These are phyloP conservation scores for Magnaporthiopsis incrustans DNA, from an alignment of 2,329 filamentous ascomycete genomes.

Conservation along the genomic window DNA sequence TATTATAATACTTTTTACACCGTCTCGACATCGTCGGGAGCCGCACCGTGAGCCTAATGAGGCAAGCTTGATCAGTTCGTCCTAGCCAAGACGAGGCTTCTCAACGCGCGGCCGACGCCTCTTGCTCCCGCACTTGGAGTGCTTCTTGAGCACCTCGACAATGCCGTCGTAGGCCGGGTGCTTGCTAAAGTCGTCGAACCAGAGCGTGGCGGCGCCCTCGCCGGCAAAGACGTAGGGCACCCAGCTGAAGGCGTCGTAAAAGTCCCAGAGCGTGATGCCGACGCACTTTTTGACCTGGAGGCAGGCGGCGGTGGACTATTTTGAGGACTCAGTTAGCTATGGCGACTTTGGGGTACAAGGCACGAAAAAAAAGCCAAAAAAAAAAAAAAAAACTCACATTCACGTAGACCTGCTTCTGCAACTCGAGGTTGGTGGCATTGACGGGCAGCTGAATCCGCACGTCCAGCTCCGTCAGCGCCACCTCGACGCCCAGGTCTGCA, in stretches of 20 bases:
- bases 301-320: slow-evolving; percentile 6
- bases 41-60: no score
- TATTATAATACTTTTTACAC: no score
- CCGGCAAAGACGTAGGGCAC: slow-evolving; percentile 7
- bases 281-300: slow-evolving; percentile 7
- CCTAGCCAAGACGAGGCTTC: background rate
- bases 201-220: slow-evolving; percentile 6
- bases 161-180: slow-evolving; percentile 34
- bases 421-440: slow-evolving; percentile 5
- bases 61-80: no score
- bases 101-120: slow-evolving; percentile 1
- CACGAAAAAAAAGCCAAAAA: no score
- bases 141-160: slow-evolving; percentile 26
- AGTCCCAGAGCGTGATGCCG: slow-evolving; percentile 10
- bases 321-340: no score
- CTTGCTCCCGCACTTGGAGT: slow-evolving; percentile 12
- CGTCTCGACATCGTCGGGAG: no score
- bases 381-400: slow-evolving; percentile 3
- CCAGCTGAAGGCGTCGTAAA: slow-evolving; percentile 10
- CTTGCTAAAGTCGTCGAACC: slow-evolving; percentile 24
- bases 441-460: slow-evolving; percentile 5
- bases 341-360: no score
- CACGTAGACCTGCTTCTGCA: slow-evolving; percentile 7
- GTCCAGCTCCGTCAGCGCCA: slow-evolving; percentile 42
- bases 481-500: slow-evolving; percentile 31